Conservation (phyloP, 2,329 filamentous ascomycete species). For the Colletotrichum siamense region DNA sequence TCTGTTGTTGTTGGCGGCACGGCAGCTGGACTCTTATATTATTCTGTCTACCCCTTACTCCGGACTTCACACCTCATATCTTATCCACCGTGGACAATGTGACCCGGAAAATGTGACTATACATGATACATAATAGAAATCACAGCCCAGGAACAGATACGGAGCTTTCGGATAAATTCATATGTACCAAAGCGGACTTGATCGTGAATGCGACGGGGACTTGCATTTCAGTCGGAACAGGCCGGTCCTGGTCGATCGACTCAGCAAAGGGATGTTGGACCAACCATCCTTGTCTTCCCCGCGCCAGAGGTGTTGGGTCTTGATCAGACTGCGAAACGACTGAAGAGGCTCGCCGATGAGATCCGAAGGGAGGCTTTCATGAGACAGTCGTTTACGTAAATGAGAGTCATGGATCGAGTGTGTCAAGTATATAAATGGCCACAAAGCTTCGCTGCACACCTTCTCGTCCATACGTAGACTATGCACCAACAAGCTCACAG, state of each 20-base stretch:
- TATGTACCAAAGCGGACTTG: neutral
- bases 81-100: neutral
- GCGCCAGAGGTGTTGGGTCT: neutral
- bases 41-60: neutral
- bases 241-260: neutral
- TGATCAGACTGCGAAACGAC: neutral
- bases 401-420: neutral
- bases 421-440: neutral
- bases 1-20: neutral
- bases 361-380: constrained; percentile 11
- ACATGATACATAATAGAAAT: neutral
- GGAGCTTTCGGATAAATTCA: neutral
- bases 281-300: neutral
- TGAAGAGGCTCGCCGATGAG: neutral
- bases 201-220: neutral
- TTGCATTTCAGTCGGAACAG: neutral
- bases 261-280: neutral
- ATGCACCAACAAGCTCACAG: neutral
- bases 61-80: neutral
- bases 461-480: neutral
- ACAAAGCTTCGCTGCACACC: neutral
- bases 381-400: constrained; percentile 29
- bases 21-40: constrained; percentile 24
- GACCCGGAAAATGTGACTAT: neutral
- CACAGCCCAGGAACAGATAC: neutral